Percentiles rank a stretch among this genome's conserved stretches.
Conservation (phyloP, 2,329 filamentous ascomycete genomes). For the Thielaviopsis euricoi region DNA sequence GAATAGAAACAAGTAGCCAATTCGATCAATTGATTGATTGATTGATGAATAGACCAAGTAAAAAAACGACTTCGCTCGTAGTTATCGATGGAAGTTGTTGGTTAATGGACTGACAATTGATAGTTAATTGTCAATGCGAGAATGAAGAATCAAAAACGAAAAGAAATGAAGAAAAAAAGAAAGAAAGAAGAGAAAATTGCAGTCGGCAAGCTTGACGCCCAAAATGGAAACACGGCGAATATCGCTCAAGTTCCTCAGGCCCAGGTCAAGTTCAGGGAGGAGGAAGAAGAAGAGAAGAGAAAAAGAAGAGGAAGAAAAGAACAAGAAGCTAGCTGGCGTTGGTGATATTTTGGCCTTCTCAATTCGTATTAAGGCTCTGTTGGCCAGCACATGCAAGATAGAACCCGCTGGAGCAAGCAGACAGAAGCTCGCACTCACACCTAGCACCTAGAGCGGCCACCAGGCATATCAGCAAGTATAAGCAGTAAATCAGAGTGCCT, state of each 20-base stretch:
- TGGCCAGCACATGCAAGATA: neutral
- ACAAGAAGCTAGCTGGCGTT: neutral
- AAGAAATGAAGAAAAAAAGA: neutral
- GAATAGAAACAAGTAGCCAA: neutral
- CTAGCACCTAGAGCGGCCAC: neutral
- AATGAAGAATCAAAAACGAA: neutral
- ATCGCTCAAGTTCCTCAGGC: neutral
- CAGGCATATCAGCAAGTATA: no score
- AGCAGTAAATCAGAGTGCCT: neutral
- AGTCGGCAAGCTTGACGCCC: conserved; percentile 4
- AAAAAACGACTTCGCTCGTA: neutral
- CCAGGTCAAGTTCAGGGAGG: conserved; percentile 2
- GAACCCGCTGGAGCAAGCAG: neutral
- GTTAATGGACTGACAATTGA: neutral
- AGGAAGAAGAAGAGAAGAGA: neutral
- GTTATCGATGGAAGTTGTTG: neutral
- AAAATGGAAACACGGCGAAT: conserved; percentile 9
- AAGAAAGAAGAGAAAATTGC: neutral
- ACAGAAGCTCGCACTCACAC: neutral
- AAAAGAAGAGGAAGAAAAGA: neutral
- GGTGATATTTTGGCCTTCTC: conserved; percentile 1
- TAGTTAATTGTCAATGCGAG: neutral
- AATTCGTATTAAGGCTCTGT: neutral
- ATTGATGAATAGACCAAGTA: neutral
- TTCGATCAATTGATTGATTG: neutral